Evolutionary conservation across 2,329 filamentous ascomycete genomes (phyloP).

Genomic region (Arthrobotrys iridis): DNA sequence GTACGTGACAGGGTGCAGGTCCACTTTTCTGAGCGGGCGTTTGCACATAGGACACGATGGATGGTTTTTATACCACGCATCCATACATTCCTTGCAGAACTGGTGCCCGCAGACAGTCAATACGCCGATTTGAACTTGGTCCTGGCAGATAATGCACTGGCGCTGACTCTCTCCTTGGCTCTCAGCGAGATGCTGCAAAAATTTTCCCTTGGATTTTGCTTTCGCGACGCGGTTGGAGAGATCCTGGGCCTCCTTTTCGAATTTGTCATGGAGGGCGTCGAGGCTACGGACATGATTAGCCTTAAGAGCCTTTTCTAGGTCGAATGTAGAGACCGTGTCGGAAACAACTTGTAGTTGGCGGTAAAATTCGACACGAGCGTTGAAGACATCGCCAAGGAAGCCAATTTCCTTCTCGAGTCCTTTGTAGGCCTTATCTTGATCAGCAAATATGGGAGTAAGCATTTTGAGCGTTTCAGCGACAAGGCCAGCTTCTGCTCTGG

Average conservation of each 20-base stretch:
- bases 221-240: slow-evolving; percentile 25
- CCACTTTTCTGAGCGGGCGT: slow-evolving; percentile 69
- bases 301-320: slow-evolving; percentile 67
- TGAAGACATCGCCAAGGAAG: slow-evolving; percentile 71
- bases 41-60: slow-evolving; percentile 88
- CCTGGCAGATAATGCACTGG: slow-evolving; percentile 86
- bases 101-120: slow-evolving; percentile 90
- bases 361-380: slow-evolving; percentile 87
- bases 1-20: slow-evolving; percentile 85
- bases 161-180: slow-evolving; percentile 71
- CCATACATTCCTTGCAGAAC: slow-evolving; percentile 89
- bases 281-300: slow-evolving; percentile 71
- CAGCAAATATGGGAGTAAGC: slow-evolving; percentile 67
- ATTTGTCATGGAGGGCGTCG: slow-evolving; percentile 17
- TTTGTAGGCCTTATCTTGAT: slow-evolving; percentile 66
- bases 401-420: slow-evolving; percentile 60
- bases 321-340: slow-evolving; percentile 79
- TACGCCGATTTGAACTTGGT: slow-evolving; percentile 77
- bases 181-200: slow-evolving; percentile 69
- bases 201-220: slow-evolving; percentile 74
- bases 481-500: slow-evolving; percentile 62
- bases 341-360: slow-evolving; percentile 90
- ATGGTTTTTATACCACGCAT: slow-evolving; percentile 78
- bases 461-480: slow-evolving; percentile 71
- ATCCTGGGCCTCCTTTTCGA: slow-evolving; percentile 7